Conservation (phyloP, 1,139 yeast genomes). For the Debaryomyces coudertii region DNA sequence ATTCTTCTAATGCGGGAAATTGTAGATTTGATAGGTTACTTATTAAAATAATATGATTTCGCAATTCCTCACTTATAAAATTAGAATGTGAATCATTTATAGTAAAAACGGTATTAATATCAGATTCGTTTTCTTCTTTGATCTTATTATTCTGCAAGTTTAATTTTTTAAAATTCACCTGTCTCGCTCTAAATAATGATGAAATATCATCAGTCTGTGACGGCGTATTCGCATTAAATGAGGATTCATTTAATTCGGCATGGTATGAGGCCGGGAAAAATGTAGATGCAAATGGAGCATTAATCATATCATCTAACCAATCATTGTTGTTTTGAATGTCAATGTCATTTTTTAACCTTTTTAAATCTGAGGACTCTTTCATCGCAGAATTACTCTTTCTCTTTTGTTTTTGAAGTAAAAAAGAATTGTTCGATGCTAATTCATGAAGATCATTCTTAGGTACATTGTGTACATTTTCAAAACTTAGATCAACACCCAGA, state of each 20-base stretch:
- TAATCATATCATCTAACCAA: conserved; percentile 71
- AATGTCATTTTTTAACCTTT: not conserved
- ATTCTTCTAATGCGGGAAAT: conserved; percentile 73
- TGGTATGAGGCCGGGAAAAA: conserved; percentile 55
- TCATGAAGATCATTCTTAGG: conserved; percentile 24
- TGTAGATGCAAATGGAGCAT: conserved; percentile 58
- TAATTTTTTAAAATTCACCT: conserved; percentile 54
- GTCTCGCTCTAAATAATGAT: conserved; percentile 61
- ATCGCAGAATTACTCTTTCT: not conserved
- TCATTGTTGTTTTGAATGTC: conserved; percentile 35
- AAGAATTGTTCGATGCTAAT: conserved; percentile 7
- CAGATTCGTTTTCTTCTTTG: conserved; percentile 9
- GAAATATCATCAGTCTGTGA: conserved; percentile 37
- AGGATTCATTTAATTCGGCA: conserved; percentile 57
- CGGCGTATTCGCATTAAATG: conserved; percentile 18
- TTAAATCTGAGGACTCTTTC: not conserved
- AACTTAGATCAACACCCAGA: conserved; percentile 24
- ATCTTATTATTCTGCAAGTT: conserved; percentile 16
- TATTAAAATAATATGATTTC: conserved; percentile 54
- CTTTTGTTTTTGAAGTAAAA: conserved; percentile 4
- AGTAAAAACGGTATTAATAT: conserved; percentile 8
- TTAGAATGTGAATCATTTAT: conserved; percentile 17
- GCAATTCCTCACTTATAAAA: conserved; percentile 52
- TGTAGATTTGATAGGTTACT: conserved; percentile 55
- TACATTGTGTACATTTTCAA: not conserved